Percentiles rank a stretch among this genome's conserved stretches.
Conservation (phyloP, 257 asterid genomes). For the Scutellaria galericulata region DNA sequence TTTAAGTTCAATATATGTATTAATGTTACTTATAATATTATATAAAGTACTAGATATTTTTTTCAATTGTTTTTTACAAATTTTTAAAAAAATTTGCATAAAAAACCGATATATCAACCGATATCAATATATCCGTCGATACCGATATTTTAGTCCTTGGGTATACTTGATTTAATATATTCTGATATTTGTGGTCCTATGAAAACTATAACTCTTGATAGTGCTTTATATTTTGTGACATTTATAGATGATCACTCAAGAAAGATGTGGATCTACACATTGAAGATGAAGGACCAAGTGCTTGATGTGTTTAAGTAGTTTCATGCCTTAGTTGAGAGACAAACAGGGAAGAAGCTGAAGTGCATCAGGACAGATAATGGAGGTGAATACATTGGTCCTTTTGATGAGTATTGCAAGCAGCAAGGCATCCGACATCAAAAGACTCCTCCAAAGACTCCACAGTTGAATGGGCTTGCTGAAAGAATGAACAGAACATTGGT, state of each 20-base stretch:
- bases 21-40: too few species aligned
- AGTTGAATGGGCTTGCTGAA: not conserved
- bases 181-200: slow-evolving; percentile 7
- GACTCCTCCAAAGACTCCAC: slow-evolving; percentile 19
- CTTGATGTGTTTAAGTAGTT: slow-evolving; percentile 15
- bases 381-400: slow-evolving; percentile 28
- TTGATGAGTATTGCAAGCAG: slow-evolving; percentile 7
- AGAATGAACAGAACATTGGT: slow-evolving; percentile 5
- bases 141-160: too few species aligned
- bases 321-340: not conserved
- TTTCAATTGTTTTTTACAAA: too few species aligned
- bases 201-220: not conserved
- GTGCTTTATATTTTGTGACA: slow-evolving; percentile 16
- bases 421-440: slow-evolving; percentile 11
- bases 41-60: too few species aligned
- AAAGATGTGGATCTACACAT: not conserved
- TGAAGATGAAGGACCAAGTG: slow-evolving; percentile 17
- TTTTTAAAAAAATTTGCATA: too few species aligned
- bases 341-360: slow-evolving; percentile 14
- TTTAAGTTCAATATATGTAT: too few species aligned
- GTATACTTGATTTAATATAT: not conserved
- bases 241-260: slow-evolving; percentile 17
- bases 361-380: slow-evolving; percentile 27
- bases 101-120: too few species aligned
- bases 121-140: too few species aligned